Evolutionary conservation across 768 basidiomycete genomes (phyloP), one percentile per base, ranked within the genome.

Genomic region (Pholiota molesta): DNA sequence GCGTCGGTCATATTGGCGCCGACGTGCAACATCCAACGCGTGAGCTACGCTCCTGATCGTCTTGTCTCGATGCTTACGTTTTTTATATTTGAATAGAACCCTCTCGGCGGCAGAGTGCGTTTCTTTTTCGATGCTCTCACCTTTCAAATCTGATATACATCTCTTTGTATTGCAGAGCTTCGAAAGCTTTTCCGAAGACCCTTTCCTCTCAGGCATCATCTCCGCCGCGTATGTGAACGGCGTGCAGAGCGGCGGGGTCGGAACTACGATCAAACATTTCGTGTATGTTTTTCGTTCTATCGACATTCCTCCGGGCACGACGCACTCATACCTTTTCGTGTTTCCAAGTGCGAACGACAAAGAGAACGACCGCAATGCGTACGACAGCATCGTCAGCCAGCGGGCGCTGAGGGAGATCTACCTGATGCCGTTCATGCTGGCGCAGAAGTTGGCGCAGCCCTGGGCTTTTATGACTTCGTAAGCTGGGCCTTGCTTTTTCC

Each of bases 101-200:
- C 90, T 23, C 82, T 91, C 10, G 90, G 90, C 10, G 90, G 90
- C 29, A 79, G 88, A 55, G 87, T 88, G 68, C 66, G 78, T 29
- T 51, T 17, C 23, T 44, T 4, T 44, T 44, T n/a, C 16, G n/a
- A 17, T 2, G 9, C n/a, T 3, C 9, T 19, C 9, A 44, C n/a
- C 21, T 26, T 1, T 2, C 23, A 5, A n/a, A 23, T 26, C 21
- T 11, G 45, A 23, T 19, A n/a, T 7, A 42, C 16, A 13, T 42
- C 19, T 23, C 45, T 26, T 47, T 23, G 10, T 1, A 11, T 23
- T 37, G 26, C 62, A 89, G 86, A 82, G 87, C 70, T 91, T 92
- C 66, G 91, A 92, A 69, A 87, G 86, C 58, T 92, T 91, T 74
- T 89, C 91, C 0, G 90, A 93, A 68, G 91, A 94, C 64, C 91